Evolutionary conservation across 345 rosid genomes (phyloP).

Genomic region (Eucalyptus decipiens): DNA sequence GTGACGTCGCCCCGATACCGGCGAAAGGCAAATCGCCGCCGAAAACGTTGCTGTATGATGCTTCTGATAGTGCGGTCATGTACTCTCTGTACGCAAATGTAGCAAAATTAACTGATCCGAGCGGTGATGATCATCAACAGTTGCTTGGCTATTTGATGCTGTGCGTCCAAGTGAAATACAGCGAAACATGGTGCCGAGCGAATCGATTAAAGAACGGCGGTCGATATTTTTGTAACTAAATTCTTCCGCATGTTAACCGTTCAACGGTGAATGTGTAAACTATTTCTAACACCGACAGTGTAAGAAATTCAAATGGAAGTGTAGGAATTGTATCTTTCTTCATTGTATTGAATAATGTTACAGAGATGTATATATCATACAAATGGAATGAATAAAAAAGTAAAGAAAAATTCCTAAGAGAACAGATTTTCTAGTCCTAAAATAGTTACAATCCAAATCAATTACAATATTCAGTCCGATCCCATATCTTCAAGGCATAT

Average conservation of each 20-base stretch:
- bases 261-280: background rate
- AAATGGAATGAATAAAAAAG: too few relatives aligned
- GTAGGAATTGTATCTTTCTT: too few relatives aligned
- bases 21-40: background rate
- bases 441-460: too few relatives aligned
- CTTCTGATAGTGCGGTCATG: background rate
- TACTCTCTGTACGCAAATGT: background rate
- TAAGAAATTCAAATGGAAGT: too few relatives aligned
- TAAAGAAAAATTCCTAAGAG: too few relatives aligned
- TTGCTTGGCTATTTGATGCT: background rate
- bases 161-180: accelerated
- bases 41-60: background rate
- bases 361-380: too few relatives aligned
- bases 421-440: too few relatives aligned
- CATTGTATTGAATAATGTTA: too few relatives aligned
- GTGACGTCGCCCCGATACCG: background rate
- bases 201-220: background rate
- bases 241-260: background rate
- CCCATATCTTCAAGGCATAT: too few relatives aligned
- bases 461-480: too few relatives aligned
- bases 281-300: background rate
- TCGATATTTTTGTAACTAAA: background rate
- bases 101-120: background rate
- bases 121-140: background rate
- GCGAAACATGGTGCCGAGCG: background rate